phyloP scores from a whole-genome alignment of 2,329 filamentous ascomycete genomes.

The Sporothrix protearum region DNA sequence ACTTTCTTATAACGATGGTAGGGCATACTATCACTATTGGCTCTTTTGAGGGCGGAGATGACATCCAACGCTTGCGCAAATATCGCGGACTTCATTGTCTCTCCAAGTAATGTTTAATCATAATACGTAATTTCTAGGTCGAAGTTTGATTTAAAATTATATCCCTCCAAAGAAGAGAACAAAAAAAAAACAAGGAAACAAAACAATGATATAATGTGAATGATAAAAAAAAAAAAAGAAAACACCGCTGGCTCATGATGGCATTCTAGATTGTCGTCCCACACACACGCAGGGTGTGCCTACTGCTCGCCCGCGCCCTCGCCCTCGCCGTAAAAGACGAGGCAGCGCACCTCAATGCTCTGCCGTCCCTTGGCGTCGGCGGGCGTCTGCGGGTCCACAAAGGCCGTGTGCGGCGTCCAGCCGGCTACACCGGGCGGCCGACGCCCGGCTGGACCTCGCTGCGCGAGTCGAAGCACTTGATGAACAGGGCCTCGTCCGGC shows the following conservation, averaged over 20 bases:
- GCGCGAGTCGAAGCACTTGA: slow-evolving; percentile 54
- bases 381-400: slow-evolving; percentile 53
- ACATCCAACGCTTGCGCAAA: too few relatives aligned
- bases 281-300: background rate
- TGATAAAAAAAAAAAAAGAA: background rate
- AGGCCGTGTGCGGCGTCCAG: slow-evolving; percentile 53
- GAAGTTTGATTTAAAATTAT: background rate
- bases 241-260: background rate
- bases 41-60: background rate
- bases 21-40: background rate
- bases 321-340: slow-evolving; percentile 53
- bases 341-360: slow-evolving; percentile 62
- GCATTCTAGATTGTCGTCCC: background rate
- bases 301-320: slow-evolving; percentile 28
- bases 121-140: background rate
- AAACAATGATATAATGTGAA: background rate
- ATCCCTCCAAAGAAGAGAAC: too few relatives aligned
- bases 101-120: background rate
- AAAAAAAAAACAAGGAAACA: background rate
- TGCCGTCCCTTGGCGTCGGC: slow-evolving; percentile 47
- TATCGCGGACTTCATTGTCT: too few relatives aligned
- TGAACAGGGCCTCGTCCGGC: slow-evolving; percentile 46
- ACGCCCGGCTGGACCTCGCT: slow-evolving; percentile 36
- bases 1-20: background rate
- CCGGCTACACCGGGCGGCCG: slow-evolving; percentile 43